Evolutionary conservation across 768 basidiomycete genomes (phyloP), one percentile per base, ranked within the genome.

Genomic region (Pleurotus salmoneostramineus): DNA sequence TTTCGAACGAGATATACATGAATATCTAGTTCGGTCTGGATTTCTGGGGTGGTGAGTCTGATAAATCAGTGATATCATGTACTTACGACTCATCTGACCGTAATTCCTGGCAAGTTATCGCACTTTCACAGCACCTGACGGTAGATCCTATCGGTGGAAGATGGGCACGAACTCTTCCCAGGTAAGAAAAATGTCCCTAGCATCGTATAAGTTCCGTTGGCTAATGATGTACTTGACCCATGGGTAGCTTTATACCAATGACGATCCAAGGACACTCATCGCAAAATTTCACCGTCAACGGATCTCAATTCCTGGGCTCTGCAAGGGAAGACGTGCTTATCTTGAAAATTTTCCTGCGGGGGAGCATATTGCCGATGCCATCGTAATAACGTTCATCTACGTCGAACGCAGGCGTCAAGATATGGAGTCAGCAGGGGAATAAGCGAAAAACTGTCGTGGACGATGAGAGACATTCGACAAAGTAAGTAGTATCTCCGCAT

Each of bases 381-480:
- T 72, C 15, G 45, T 72, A 2, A 48, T 71, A 12, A 70, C 71
- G 5, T 72, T 72, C 49, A 58, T 71, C 17, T 70, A 68, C 49
- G 49, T 71, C 12, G 68, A 71, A 47, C 65, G 67, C 56, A 33
- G 65, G 31, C 61, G 69, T 33, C 63, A 63, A 54, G 66, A 65
- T 31, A 15, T 40, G 44, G 44, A 17, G 52, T 55, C 35, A 43
- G 40, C 35, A n/a, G 52, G 52, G 37, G 52, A 55, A 11, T 55
- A 42, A 6, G 52, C 15, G 6, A 55, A 27, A 27, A 27, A 3
- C 21, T 27, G 21, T 27, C 21, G 37, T 27, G 21, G 17, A 5
- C 32, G 40, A 15, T 52, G 50, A 33, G 50, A 51, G 50, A 35
- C 33, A 47, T 11, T 14, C 8, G 48, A 49, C 31, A 2, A 49